Percentiles rank a stretch among this genome's conserved stretches.
Conservation (phyloP, 139 green algal genomes). For the Yamagishiella unicocca region DNA sequence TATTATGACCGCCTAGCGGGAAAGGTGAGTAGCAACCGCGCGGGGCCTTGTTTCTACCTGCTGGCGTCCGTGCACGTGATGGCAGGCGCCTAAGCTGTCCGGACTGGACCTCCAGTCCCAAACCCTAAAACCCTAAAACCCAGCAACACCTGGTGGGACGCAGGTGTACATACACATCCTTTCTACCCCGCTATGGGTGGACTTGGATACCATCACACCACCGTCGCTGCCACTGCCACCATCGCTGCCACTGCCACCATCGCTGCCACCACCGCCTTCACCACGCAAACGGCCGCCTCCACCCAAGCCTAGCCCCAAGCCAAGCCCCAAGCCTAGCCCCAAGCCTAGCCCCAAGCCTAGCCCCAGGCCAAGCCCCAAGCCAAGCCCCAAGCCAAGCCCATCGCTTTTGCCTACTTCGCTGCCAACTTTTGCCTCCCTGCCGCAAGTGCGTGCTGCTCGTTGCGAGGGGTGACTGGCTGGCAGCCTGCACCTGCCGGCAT, state of each 20-base stretch:
- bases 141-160: no score
- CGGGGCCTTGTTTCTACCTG: background rate
- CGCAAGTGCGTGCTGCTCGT: background rate
- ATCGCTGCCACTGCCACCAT: background rate
- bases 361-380: background rate
- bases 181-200: background rate
- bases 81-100: no score
- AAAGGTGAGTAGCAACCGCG: background rate
- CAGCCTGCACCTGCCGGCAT: no score
- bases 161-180: conserved; percentile 2
- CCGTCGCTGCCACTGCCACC: background rate
- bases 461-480: no score
- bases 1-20: background rate
- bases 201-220: background rate
- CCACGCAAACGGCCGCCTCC: background rate
- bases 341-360: conserved; percentile 3
- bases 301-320: background rate
- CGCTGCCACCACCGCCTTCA: background rate
- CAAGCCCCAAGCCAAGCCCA: background rate
- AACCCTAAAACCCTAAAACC: no score
- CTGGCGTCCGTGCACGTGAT: no score
- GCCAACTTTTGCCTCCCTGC: background rate
- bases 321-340: background rate
- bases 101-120: no score
- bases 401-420: background rate